phyloP scores from a whole-genome alignment of 169 alveolate genomes.

The Plasmodium gonderi region DNA sequence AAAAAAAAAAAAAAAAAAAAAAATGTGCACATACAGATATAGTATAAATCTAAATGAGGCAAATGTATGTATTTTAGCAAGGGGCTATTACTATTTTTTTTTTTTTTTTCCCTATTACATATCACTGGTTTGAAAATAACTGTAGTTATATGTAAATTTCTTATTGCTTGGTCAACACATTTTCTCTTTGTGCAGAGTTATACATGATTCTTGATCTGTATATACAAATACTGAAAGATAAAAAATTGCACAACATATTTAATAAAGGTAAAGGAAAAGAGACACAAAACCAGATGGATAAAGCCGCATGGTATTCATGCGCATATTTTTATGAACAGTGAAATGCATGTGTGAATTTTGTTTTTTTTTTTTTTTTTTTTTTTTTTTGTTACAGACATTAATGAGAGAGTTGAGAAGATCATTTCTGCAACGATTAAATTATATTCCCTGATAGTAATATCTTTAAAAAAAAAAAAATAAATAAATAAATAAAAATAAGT shows the following conservation, averaged over 20 bases:
- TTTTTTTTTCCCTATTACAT: too few relatives aligned
- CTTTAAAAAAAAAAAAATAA: neutral
- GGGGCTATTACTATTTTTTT: too few relatives aligned
- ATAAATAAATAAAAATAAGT: neutral
- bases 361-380: neutral
- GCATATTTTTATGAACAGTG: neutral
- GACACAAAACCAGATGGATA: neutral
- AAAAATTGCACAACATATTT: neutral
- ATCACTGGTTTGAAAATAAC: too few relatives aligned
- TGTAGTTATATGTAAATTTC: neutral
- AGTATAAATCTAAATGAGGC: too few relatives aligned
- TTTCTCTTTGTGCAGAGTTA: constrained; percentile 1
- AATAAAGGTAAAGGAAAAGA: constrained; percentile 1
- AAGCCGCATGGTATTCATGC: neutral
- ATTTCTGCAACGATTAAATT: constrained; percentile 17
- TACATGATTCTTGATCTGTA: constrained; percentile 14
- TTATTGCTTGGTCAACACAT: neutral
- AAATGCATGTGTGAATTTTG: neutral
- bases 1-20: neutral
- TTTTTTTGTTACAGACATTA: constrained; percentile 5
- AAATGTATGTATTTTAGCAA: too few relatives aligned
- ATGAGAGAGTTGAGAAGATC: constrained; percentile 20
- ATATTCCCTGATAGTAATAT: constrained; percentile 23
- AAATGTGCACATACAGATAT: neutral
- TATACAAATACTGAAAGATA: constrained; percentile 25